phyloP scores from a whole-genome alignment of 2,329 filamentous ascomycete genomes.

The Epichloe coenophiala region DNA sequence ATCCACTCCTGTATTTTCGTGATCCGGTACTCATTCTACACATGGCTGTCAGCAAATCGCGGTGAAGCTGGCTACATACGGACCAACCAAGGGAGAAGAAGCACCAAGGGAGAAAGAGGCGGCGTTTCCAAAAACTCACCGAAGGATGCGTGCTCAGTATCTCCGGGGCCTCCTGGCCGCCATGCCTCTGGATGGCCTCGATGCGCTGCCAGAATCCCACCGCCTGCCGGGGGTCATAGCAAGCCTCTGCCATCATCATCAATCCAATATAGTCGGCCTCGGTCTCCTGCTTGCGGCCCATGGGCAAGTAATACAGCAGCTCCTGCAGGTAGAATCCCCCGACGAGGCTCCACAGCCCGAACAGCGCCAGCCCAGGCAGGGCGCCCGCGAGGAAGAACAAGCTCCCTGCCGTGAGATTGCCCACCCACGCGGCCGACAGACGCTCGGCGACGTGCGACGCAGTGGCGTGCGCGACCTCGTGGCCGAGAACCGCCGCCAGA shows the following conservation, averaged over 20 bases:
- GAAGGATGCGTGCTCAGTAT: conserved; percentile 68
- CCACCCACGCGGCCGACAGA: conserved; percentile 38
- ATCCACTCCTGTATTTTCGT: conserved; percentile 53
- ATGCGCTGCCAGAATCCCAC: conserved; percentile 55
- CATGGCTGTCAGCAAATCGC: neutral
- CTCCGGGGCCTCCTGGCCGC: conserved; percentile 44
- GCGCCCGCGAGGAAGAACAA: conserved; percentile 34
- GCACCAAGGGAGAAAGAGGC: too few relatives aligned
- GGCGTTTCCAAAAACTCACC: conserved; percentile 25
- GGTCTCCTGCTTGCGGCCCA: conserved; percentile 56
- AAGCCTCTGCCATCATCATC: conserved; percentile 72
- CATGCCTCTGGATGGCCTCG: conserved; percentile 32
- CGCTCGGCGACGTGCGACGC: conserved; percentile 56
- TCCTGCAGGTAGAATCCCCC: conserved; percentile 38
- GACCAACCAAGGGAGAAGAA: too few relatives aligned
- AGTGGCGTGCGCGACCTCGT: conserved; percentile 68
- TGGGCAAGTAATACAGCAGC: conserved; percentile 52
- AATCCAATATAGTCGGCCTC: conserved; percentile 73
- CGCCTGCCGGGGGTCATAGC: conserved; percentile 58
- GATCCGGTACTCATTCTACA: conserved; percentile 46
- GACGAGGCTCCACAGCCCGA: conserved; percentile 27
- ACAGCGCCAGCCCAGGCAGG: conserved; percentile 25
- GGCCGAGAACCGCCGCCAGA: conserved; percentile 61
- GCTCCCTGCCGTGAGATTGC: conserved; percentile 36
- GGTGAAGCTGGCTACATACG: too few relatives aligned